Evolutionary conservation across 83 land plant genomes (phyloP).

Genomic region (Larix sibirica): DNA sequence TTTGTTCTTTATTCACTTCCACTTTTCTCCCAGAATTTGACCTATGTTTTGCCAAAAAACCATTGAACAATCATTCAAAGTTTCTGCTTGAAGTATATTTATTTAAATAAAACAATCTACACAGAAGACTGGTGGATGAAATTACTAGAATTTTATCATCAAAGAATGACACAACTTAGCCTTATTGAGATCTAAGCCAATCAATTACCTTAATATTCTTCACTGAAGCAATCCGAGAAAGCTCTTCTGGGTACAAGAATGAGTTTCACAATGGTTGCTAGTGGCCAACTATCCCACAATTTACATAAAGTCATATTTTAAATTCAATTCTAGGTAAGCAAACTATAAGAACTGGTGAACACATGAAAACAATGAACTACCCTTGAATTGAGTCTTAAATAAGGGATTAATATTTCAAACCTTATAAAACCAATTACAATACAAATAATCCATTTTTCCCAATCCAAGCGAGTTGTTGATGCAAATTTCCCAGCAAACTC

Average conservation of each 20-base stretch:
- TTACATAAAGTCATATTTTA: no score
- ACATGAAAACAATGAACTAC: neutral
- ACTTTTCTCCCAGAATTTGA: no score
- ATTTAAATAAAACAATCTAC: no score
- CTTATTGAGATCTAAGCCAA: no score
- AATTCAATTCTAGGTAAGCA: neutral
- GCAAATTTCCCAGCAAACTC: slow-evolving; percentile 52
- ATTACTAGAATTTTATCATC: no score
- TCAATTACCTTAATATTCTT: neutral
- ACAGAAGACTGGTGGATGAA: no score
- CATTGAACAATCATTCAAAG: no score
- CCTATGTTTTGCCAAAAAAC: no score
- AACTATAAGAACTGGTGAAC: neutral
- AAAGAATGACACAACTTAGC: no score
- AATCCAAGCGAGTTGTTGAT: slow-evolving; percentile 26
- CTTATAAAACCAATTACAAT: slow-evolving; percentile 42
- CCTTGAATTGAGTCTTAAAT: no score
- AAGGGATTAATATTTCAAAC: neutral
- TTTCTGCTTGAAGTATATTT: no score
- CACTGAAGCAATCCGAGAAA: slow-evolving; percentile 5
- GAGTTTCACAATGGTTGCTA: slow-evolving; percentile 50
- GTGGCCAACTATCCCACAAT: slow-evolving; percentile 33
- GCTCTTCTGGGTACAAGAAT: slow-evolving; percentile 59
- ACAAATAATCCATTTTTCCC: slow-evolving; percentile 42
- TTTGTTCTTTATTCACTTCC: no score